A percentile compares a stretch with the other conserved stretches of the same genome.
Evolutionary conservation across 2,329 filamentous ascomycete species (phyloP).

Genomic region (Trichoderma atrobrunneum): DNA sequence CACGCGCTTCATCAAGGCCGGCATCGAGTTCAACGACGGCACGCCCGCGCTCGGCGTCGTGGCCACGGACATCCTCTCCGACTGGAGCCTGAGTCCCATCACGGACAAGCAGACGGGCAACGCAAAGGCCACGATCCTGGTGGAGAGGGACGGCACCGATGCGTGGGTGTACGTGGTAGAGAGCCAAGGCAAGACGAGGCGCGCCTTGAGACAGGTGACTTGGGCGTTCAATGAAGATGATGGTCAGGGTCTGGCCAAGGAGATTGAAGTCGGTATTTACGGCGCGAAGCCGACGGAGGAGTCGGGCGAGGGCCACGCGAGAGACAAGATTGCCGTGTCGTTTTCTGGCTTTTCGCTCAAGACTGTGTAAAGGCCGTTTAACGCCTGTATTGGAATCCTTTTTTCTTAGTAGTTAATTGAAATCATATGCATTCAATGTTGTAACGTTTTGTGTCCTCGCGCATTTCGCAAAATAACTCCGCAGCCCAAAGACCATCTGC

Average conservation of each 20-base stretch:
- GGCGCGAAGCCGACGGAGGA: conserved; percentile 24
- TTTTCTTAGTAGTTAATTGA: neutral
- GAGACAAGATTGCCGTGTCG: conserved; percentile 19
- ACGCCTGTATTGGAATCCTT: neutral
- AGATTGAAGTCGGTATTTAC: conserved; percentile 21
- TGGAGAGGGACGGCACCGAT: conserved; percentile 21
- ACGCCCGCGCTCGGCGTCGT: conserved; percentile 21
- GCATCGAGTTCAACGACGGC: conserved; percentile 23
- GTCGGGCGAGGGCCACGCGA: conserved; percentile 5
- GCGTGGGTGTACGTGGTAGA: conserved; percentile 23
- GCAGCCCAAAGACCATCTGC: neutral
- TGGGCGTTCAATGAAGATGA: conserved; percentile 23
- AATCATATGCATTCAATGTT: neutral
- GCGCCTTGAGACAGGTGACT: conserved; percentile 21
- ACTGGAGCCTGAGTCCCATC: conserved; percentile 23
- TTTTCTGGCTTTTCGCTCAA: conserved; percentile 20
- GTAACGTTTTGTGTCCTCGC: neutral
- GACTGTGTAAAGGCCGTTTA: neutral
- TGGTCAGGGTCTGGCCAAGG: conserved; percentile 14
- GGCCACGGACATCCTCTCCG: conserved; percentile 21
- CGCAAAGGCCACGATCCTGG: conserved; percentile 17
- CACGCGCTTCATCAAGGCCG: conserved; percentile 23
- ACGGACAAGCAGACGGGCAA: conserved; percentile 18
- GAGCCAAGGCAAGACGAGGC: neutral
- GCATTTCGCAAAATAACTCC: neutral